A percentile compares a stretch with the other conserved stretches of the same genome.
Evolutionary conservation across 1,139 yeast species (phyloP).

Genomic region (Zygosaccharomyces sapae): DNA sequence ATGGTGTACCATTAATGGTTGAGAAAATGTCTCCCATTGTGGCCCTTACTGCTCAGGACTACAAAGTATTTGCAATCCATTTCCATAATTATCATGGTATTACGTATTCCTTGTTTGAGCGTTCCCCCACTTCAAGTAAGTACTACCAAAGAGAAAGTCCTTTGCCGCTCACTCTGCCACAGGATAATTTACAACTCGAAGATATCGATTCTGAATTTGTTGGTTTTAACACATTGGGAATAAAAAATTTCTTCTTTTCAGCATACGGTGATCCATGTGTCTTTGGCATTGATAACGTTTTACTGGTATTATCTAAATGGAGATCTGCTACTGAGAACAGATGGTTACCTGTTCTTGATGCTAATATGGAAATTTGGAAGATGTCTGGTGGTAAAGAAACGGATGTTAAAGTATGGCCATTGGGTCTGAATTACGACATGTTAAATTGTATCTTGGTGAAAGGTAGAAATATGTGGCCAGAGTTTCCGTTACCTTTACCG

Average conservation of each 20-base stretch:
- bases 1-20: constrained; percentile 53
- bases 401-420: constrained; percentile 75
- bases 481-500: constrained; percentile 77
- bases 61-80: constrained; percentile 31
- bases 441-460: constrained; percentile 72
- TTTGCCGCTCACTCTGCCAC: constrained; percentile 30
- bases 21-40: constrained; percentile 53
- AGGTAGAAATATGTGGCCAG: constrained; percentile 49
- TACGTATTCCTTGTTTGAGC: constrained; percentile 32
- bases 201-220: constrained; percentile 28
- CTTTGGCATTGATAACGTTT: constrained; percentile 70
- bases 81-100: constrained; percentile 31
- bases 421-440: constrained; percentile 64
- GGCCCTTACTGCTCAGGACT: constrained; percentile 46
- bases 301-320: constrained; percentile 74
- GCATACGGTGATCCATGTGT: constrained; percentile 85
- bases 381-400: constrained; percentile 49
- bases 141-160: constrained; percentile 33
- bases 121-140: constrained; percentile 33
- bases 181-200: constrained; percentile 9
- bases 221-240: constrained; percentile 34
- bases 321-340: constrained; percentile 68
- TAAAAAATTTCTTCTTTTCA: constrained; percentile 75
- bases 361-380: constrained; percentile 47
- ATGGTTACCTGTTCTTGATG: constrained; percentile 85